Evolutionary conservation across 805 yeast species (phyloP), one percentile per base, ranked within the genome.

Genomic region (Yamadazyma insecticola): DNA sequence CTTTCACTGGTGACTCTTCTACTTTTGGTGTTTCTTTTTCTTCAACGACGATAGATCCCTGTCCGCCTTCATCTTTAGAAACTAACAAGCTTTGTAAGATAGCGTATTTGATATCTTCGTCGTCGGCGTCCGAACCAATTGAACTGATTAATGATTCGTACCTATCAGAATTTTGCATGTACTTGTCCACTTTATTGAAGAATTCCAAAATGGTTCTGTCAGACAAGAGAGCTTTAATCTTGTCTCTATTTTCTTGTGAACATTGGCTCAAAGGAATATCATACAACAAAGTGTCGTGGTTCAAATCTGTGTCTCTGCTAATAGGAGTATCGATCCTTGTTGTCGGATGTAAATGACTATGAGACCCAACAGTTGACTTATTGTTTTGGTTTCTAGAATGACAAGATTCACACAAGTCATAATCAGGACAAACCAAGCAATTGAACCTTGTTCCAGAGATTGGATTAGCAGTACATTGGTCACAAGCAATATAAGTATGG

Each of bases 341-440:
- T 45, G 55, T 44, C 18, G 65, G 57, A 32, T 60, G 67, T 2
- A 30, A 28, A 24, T 32, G 41, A 12, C 44, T 36, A 39, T 60
- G 66, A 6, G 25, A 16, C 12, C 24, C 32, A 23, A 17, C 51
- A 47, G 27, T 33, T 16, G 21, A 30, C 28, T 18, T 30, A 32
- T 23, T 43, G 32, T 13, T 37, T 30, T 6, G 13, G n/a, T n/a
- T n/a, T n/a, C 7, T 15, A 42, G 44, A n/a, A 26, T 51, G 56
- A 35, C 67, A 60, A 19, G 40, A 23, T 23, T 59, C 57, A 43
- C 82, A 76, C 32, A 76, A 50, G 43, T 76, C 81, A 43, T 60
- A 73, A 45, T 76, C 72, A 4, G 48, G 46, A 43, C 82, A 76
- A 16, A 69, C 65, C 10, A 64, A 36, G 47, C 82, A 76, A 24